phyloP scores from a whole-genome alignment of 1,139 yeast genomes.

The Yamadazyma blattariae region DNA sequence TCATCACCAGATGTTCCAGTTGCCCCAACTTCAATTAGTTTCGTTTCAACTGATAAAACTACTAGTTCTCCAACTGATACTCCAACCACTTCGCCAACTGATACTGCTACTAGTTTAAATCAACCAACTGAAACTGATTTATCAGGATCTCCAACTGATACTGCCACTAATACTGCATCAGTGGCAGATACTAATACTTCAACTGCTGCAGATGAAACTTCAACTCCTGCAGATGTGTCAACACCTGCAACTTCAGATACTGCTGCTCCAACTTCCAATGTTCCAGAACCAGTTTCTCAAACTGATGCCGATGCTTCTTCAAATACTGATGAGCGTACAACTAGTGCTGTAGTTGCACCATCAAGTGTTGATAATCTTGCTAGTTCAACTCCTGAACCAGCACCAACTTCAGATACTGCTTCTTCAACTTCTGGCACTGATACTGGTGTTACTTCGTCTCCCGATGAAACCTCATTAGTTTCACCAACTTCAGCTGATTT shows the following conservation, averaged over 20 bases:
- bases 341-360: background rate
- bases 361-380: background rate
- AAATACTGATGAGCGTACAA: constrained; percentile 1
- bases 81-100: background rate
- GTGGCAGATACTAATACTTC: constrained; percentile 1
- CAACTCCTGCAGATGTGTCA: constrained; percentile 1
- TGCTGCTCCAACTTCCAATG: background rate
- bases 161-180: constrained; percentile 1
- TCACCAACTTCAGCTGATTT: too few species aligned
- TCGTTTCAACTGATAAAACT: constrained; percentile 5
- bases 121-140: background rate
- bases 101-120: background rate
- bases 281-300: too few species aligned
- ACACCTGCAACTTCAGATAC: constrained; percentile 2
- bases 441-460: background rate
- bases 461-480: constrained; percentile 2
- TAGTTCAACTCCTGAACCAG: background rate
- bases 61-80: constrained; percentile 7
- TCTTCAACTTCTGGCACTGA: constrained; percentile 1
- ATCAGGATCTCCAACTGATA: constrained; percentile 1
- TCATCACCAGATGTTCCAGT: constrained; percentile 1
- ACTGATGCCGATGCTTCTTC: constrained; percentile 1
- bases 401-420: constrained; percentile 1
- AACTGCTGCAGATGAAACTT: constrained; percentile 1
- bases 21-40: constrained; percentile 5